Conservation (phyloP, 345 rosid species). For the Fremontodendron californicum region DNA sequence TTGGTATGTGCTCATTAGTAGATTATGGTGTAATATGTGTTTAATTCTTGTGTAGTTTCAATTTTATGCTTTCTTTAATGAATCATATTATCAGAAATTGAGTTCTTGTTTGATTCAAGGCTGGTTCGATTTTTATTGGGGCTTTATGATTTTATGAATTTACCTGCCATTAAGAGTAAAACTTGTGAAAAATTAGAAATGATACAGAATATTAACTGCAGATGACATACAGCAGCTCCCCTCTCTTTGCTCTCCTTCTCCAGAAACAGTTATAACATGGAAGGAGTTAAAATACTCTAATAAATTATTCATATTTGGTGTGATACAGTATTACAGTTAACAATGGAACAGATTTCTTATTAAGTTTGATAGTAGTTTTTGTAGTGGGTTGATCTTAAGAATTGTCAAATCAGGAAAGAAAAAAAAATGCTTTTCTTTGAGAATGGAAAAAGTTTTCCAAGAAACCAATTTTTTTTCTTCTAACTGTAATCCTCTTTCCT, state of each 20-base stretch:
- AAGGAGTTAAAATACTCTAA: background rate
- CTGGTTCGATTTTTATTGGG: background rate
- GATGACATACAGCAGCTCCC: background rate
- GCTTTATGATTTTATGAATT: constrained; percentile 5
- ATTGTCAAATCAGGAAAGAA: background rate
- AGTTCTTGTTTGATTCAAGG: background rate
- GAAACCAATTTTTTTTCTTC: background rate
- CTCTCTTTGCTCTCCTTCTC: background rate
- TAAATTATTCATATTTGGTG: background rate
- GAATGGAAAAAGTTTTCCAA: background rate
- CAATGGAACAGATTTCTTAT: background rate
- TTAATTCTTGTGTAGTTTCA: background rate
- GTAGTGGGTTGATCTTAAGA: background rate
- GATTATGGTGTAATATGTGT: background rate
- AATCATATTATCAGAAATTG: background rate
- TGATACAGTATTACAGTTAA: constrained; percentile 7
- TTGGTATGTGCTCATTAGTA: background rate
- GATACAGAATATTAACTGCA: background rate
- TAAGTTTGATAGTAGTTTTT: background rate
- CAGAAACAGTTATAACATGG: background rate
- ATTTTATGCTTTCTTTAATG: background rate
- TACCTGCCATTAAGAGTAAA: background rate
- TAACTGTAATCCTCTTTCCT: background rate
- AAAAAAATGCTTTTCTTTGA: background rate
- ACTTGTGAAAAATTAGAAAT: background rate